A percentile compares a stretch with the other conserved stretches of the same genome.
Conservation (phyloP, 108 stramenopile genomes). For the Cylindrotheca fusiformis region DNA sequence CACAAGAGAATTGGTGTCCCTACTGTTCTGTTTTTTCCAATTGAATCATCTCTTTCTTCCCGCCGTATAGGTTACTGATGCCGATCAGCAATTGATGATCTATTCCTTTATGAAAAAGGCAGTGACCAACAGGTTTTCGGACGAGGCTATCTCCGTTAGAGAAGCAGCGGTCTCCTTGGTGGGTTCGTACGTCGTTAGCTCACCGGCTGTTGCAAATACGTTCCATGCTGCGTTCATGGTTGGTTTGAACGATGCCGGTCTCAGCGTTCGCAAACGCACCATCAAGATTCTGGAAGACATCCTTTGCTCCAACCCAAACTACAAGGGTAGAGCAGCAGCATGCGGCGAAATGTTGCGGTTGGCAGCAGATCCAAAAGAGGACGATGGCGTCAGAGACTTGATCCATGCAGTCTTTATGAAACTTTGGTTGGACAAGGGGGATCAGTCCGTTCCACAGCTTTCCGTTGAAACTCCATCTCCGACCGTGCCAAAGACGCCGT, state of each 20-base stretch:
- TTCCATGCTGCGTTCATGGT: constrained; percentile 82
- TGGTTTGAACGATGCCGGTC: constrained; percentile 77
- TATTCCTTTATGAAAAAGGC: constrained; percentile 63
- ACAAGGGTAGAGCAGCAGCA: constrained; percentile 70
- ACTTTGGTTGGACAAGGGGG: constrained; percentile 63
- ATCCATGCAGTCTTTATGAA: constrained; percentile 85
- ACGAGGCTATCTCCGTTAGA: constrained; percentile 90
- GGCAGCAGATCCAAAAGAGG: constrained; percentile 89
- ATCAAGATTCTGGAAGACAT: constrained; percentile 84
- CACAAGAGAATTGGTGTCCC: neutral
- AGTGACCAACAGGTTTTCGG: constrained; percentile 78
- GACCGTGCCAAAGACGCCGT: neutral
- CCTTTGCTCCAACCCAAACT: constrained; percentile 72
- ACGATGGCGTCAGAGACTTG: constrained; percentile 89
- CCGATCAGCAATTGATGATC: constrained; percentile 78
- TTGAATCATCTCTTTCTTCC: neutral
- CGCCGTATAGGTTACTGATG: constrained; percentile 65
- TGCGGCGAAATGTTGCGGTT: constrained; percentile 74
- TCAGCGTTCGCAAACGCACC: constrained; percentile 80
- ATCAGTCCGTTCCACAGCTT: constrained; percentile 8
- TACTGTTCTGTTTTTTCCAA: neutral
- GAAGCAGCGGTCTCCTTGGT: constrained; percentile 92
- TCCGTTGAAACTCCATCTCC: neutral
- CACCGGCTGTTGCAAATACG: constrained; percentile 71
- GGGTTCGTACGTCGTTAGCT: constrained; percentile 81